Base-by-base conservation (phyloP, 495 filamentous ascomycete species). In the Penicillium macrosclerotiorum region DNA sequence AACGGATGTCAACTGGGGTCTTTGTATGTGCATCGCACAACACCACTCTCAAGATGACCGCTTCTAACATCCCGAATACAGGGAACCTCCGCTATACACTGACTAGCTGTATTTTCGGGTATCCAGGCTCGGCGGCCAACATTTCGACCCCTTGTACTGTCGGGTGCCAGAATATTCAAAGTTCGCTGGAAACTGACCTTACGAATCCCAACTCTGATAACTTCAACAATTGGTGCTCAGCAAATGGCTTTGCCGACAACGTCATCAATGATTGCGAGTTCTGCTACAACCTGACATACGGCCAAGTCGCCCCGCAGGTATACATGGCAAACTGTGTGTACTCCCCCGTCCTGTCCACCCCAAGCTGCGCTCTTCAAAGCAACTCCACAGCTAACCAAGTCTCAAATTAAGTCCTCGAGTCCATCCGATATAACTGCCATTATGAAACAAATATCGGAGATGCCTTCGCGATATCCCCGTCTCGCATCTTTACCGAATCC, bases 1-100 rank as follows among this genome's bases (percentile, higher is more conserved):
- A 57, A 73, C 73, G 4, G 82, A 86, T 55, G 59, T 81, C 0
- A 66, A 75, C 54, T 84, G 78, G 79, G 81, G 65, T 16, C 63
- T 86, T 14, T 85, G 79, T 82, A 70, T 59, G 78, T 63, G 18
- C 35, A 22, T 42, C 9, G 23, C 31, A 17, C n/a, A n/a, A n/a
- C n/a, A n/a, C n/a, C n/a, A n/a, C n/a, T n/a, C n/a, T n/a, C n/a
- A n/a, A n/a, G n/a, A n/a, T n/a, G n/a, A n/a, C n/a, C n/a, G n/a
- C n/a, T n/a, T n/a, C 47, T 57, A 47, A 49, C 24, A 18, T 2
- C 22, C 33, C n/a, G 13, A 26, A 24, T 34, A 9, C 44, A 79
- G 76, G 67, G 47, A 79, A 79, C 36, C 62, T 79, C 38, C 72
- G 76, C 37, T 79, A 65, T 45, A 67, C 73, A 4, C 62, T 71